Conservation (phyloP, 768 basidiomycete genomes). For the Clitopilus hobsonii region DNA sequence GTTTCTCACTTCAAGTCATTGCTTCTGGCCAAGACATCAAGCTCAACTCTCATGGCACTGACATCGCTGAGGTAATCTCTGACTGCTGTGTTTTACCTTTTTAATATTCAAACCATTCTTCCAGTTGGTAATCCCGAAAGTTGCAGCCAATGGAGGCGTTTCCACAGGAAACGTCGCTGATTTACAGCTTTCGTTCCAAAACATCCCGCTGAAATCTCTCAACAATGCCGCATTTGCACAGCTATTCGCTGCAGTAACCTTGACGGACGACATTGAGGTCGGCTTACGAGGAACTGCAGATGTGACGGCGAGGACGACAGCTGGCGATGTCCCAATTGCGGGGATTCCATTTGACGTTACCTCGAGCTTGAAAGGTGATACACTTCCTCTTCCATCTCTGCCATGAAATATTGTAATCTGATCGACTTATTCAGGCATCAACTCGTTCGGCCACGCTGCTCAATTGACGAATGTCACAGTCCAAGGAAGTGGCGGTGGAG, state of each 20-base stretch:
- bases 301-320: conserved; percentile 54
- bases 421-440: conserved; percentile 39
- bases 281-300: conserved; percentile 53
- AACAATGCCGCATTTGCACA: conserved; percentile 48
- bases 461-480: conserved; percentile 52
- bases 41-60: conserved; percentile 39
- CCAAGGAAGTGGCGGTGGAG: conserved; percentile 62
- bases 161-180: conserved; percentile 68
- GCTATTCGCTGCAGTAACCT: conserved; percentile 58
- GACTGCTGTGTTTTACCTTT: not conserved
- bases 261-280: conserved; percentile 37
- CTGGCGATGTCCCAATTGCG: conserved; percentile 63
- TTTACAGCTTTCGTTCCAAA: conserved; percentile 51
- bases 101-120: not conserved
- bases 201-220: conserved; percentile 52
- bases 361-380: conserved; percentile 48
- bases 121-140: conserved; percentile 48
- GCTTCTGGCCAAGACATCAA: conserved; percentile 51
- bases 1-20: conserved; percentile 65
- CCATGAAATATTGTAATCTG: not conserved
- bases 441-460: conserved; percentile 51
- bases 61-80: conserved; percentile 40
- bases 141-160: conserved; percentile 49
- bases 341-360: conserved; percentile 60
- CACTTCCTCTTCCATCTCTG: not conserved